Base-by-base conservation (phyloP, 371 early-diverging fungal genomes). In the Syncephalastrum contaminatum region DNA sequence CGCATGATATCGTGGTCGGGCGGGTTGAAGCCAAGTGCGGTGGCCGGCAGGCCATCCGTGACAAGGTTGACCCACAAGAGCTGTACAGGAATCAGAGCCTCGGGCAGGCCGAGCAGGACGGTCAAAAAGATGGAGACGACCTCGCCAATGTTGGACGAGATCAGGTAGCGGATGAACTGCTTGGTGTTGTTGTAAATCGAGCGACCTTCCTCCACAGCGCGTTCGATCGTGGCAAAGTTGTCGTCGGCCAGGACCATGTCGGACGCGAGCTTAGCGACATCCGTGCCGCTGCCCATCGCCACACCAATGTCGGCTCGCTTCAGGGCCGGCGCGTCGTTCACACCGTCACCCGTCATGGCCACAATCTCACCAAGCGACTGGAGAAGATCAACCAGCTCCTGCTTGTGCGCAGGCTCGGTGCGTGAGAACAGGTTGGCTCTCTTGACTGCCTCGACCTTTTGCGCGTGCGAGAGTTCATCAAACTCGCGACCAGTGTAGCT, bases 341-440 rank as follows among this genome's bases (percentile, higher is more conserved):
- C 97, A 79, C 99, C 99, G 69, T 99, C 99, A 54, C 99, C 99
- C 12, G 97, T 97, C 97, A 99, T 97, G 36, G 96, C 99, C 19
- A 97, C 97, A 40, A 98, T 86, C 90, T 91, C 89, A 7, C 98
- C 98, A 22, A 81, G 66, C 20, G 73, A 78, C 72, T 96, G 90
- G 59, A 99, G 79, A 36, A 95, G 67, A 69, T 94, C 88, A 3
- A 99, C 96, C 61, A 99, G 77, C 67, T 92, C 81, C 66, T 87
- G 83, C 79, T 99, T 99, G 81, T 98, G 97, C 36, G 88, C 73
- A 43, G 98, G 99, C 72, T 96, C 95, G 0, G 95, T 92, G 56
- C 99, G 85, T 18, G 95, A 92, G 69, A 99, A 97, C 54, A 99
- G 71, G 49, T 79, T 83, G 46, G 96, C 95, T 12, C 80, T 71